Conservation (phyloP, 352 stramenopile genomes). For the Pythium aristosporum region DNA sequence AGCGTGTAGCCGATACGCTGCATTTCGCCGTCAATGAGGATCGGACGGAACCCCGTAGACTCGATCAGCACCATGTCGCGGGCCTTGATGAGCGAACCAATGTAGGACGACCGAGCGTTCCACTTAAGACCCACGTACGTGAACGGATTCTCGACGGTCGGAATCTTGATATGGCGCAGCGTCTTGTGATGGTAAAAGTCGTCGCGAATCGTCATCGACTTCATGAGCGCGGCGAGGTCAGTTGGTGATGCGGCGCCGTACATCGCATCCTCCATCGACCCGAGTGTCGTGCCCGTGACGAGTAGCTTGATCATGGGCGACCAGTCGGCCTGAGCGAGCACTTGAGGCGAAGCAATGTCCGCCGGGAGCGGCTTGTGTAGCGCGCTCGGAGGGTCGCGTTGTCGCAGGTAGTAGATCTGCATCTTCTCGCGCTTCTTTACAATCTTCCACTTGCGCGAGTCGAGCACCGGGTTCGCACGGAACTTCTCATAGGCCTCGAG, state of each 20-base stretch:
- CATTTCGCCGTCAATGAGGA: background rate
- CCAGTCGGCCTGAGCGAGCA: conserved; percentile 22
- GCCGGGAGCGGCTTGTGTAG: background rate
- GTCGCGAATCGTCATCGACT: conserved; percentile 29
- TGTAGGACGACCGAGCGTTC: conserved; percentile 8
- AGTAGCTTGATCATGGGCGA: conserved; percentile 44
- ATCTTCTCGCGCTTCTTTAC: conserved; percentile 6
- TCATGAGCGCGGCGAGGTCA: conserved; percentile 36
- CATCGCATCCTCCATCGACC: conserved; percentile 63
- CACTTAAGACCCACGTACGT: conserved; percentile 25
- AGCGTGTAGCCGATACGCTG: conserved; percentile 37
- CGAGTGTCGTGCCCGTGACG: conserved; percentile 46
- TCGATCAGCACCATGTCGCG: conserved; percentile 55
- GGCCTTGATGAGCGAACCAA: conserved; percentile 25
- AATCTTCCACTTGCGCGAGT: conserved; percentile 6
- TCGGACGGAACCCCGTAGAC: conserved; percentile 29
- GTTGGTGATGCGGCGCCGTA: conserved; percentile 43
- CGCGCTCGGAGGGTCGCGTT: conserved; percentile 8
- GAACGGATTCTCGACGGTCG: conserved; percentile 32
- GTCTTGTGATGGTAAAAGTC: conserved; percentile 28
- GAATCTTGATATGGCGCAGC: conserved; percentile 40
- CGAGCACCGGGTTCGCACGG: background rate
- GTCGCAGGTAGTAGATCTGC: conserved; percentile 7
- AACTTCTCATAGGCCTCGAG: background rate
- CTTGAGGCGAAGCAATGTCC: background rate